These are phyloP conservation scores for Trichoderma simmonsii DNA, from an alignment of 2,329 filamentous ascomycete genomes.

Conservation along the genomic window DNA sequence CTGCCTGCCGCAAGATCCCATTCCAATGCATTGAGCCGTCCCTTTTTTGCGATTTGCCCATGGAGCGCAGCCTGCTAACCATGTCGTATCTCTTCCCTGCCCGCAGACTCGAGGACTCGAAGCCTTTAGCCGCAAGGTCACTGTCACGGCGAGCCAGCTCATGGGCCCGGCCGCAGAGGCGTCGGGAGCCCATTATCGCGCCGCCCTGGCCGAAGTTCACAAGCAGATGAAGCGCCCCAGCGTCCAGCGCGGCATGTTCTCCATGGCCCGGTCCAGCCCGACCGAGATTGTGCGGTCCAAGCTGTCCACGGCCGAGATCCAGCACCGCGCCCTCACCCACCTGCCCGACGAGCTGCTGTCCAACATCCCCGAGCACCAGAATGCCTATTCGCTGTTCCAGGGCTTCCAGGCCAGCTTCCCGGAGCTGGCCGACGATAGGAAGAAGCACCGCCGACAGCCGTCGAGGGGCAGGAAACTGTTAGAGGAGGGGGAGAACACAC, in stretches of 20 bases:
- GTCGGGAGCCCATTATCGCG: slow-evolving; percentile 69
- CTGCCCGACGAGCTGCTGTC: slow-evolving; percentile 84
- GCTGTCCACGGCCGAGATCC: slow-evolving; percentile 87
- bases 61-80: slow-evolving; percentile 10
- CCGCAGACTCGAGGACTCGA: slow-evolving; percentile 79
- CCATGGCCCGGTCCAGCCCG: slow-evolving; percentile 86
- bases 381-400: slow-evolving; percentile 89
- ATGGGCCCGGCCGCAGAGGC: slow-evolving; percentile 63
- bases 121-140: slow-evolving; percentile 91
- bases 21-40: slow-evolving; percentile 23
- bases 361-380: slow-evolving; percentile 84
- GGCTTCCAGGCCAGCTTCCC: slow-evolving; percentile 91
- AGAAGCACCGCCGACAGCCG: slow-evolving; percentile 66
- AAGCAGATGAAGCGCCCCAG: slow-evolving; percentile 80
- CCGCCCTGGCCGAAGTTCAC: slow-evolving; percentile 83
- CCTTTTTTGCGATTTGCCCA: slow-evolving; percentile 30
- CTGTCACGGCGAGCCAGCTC: slow-evolving; percentile 85
- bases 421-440: slow-evolving; percentile 63
- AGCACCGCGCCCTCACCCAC: slow-evolving; percentile 84
- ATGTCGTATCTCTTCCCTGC: not conserved
- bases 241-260: slow-evolving; percentile 86
- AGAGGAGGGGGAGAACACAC: slow-evolving; percentile 55
- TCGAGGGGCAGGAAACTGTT: slow-evolving; percentile 76
- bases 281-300: slow-evolving; percentile 89
- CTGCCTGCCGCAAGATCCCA: not conserved